phyloP scores from a whole-genome alignment of 331 rosid genomes.

The Rosa hybrid region DNA sequence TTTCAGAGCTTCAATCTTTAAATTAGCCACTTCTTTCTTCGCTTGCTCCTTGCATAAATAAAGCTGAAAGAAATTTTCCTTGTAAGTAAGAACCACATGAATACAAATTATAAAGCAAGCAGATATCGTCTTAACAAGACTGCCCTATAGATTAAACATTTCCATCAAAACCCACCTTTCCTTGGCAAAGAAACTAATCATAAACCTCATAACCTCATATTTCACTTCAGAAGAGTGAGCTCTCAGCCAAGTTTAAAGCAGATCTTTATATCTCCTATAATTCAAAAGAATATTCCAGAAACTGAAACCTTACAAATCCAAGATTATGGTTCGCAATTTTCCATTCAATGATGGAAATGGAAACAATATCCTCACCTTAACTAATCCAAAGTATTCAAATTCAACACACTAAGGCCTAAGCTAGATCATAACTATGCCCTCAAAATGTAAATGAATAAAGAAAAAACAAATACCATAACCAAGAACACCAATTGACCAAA shows the following conservation, averaged over 20 bases:
- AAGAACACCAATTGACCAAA: background rate
- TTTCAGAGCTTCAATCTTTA: slow-evolving; percentile 62
- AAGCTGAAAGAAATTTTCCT: slow-evolving; percentile 54
- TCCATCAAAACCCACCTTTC: background rate
- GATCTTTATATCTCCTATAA: background rate
- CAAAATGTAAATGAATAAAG: background rate
- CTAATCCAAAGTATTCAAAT: background rate
- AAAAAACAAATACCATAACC: background rate
- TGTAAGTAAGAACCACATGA: slow-evolving; percentile 18
- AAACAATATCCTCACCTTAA: background rate
- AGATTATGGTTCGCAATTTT: background rate
- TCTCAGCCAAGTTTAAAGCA: background rate
- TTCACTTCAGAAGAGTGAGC: background rate
- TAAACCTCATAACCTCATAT: background rate
- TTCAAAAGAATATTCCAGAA: too few species aligned
- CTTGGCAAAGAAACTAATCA: background rate
- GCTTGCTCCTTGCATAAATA: slow-evolving; percentile 59
- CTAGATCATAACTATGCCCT: background rate
- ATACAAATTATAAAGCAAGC: background rate
- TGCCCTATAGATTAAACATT: background rate
- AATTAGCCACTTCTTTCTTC: slow-evolving; percentile 39
- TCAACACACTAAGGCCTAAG: background rate
- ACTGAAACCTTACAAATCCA: background rate
- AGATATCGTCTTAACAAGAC: too few species aligned
- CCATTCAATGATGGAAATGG: background rate